Evolutionary conservation across 2,329 filamentous ascomycete genomes (phyloP).

Genomic region (Aspergillus pseudoglaucus): DNA sequence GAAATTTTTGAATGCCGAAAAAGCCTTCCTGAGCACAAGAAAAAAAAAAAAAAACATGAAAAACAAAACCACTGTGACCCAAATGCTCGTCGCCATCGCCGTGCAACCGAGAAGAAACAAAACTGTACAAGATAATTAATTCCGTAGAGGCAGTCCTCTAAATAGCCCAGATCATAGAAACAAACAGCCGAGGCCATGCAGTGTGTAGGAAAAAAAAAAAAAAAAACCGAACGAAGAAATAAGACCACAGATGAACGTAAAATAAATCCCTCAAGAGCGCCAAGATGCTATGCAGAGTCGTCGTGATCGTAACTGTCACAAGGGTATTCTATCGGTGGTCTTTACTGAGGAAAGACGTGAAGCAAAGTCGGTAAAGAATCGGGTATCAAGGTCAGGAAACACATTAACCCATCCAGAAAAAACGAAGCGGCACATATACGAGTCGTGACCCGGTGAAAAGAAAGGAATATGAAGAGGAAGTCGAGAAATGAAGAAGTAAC

Average conservation of each 20-base stretch:
- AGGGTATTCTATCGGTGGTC: slow-evolving; percentile 13
- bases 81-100: slow-evolving; percentile 5
- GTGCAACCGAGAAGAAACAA: slow-evolving; percentile 14
- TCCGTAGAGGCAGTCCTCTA: slow-evolving; percentile 13
- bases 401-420: slow-evolving; percentile 7
- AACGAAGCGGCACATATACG: slow-evolving; percentile 7
- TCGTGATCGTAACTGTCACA: slow-evolving; percentile 33
- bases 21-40: neutral
- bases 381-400: slow-evolving; percentile 18
- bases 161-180: slow-evolving; percentile 15
- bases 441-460: slow-evolving; percentile 6
- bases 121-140: slow-evolving; percentile 30
- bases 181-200: slow-evolving; percentile 23
- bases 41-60: slow-evolving; percentile 8
- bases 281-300: slow-evolving; percentile 35
- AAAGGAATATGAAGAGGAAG: no score
- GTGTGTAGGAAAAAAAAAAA: slow-evolving; percentile 15
- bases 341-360: slow-evolving; percentile 10
- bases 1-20: neutral
- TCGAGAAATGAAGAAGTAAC: slow-evolving; percentile 1
- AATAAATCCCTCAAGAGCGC: slow-evolving; percentile 26
- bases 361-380: slow-evolving; percentile 1
- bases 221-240: slow-evolving; percentile 12
- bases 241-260: slow-evolving; percentile 17
- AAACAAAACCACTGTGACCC: slow-evolving; percentile 12